A percentile compares a stretch with the other conserved stretches of the same genome.
Evolutionary conservation across 2,329 filamentous ascomycete genomes (phyloP).

Genomic region (Trichothecium sympodiale): DNA sequence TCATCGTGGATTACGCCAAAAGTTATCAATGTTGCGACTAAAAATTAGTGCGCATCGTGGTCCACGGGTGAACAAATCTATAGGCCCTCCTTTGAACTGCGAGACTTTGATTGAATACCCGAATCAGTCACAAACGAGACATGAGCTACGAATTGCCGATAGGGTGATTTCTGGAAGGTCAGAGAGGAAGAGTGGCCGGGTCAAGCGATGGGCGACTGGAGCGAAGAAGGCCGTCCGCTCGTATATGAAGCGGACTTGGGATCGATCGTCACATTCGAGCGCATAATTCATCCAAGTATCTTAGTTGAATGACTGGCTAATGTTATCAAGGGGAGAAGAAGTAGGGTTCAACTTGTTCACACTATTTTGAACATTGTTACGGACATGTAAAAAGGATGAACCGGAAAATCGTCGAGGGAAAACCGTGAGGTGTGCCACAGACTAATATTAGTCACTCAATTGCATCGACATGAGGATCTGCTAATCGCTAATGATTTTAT

Average conservation of each 20-base stretch:
- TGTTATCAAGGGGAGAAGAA: too few species aligned
- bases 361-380: too few species aligned
- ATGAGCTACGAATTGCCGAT: not conserved
- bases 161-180: constrained; percentile 4
- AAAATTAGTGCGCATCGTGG: constrained; percentile 9
- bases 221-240: constrained; percentile 20
- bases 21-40: constrained; percentile 18
- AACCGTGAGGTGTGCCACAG: too few species aligned
- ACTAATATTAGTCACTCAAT: too few species aligned
- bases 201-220: constrained; percentile 22
- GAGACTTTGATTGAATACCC: not conserved
- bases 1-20: constrained; percentile 13
- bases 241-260: constrained; percentile 19
- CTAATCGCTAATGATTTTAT: too few species aligned
- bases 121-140: not conserved
- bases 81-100: not conserved
- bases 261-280: constrained; percentile 9
- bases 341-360: too few species aligned
- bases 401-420: too few species aligned
- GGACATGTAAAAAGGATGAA: too few species aligned
- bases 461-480: too few species aligned
- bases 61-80: constrained; percentile 4
- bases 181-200: constrained; percentile 13
- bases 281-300: too few species aligned
- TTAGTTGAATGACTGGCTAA: too few species aligned